Evolutionary conservation across 2,329 filamentous ascomycete species (phyloP).

Genomic region (Grosmannia clavigera): DNA sequence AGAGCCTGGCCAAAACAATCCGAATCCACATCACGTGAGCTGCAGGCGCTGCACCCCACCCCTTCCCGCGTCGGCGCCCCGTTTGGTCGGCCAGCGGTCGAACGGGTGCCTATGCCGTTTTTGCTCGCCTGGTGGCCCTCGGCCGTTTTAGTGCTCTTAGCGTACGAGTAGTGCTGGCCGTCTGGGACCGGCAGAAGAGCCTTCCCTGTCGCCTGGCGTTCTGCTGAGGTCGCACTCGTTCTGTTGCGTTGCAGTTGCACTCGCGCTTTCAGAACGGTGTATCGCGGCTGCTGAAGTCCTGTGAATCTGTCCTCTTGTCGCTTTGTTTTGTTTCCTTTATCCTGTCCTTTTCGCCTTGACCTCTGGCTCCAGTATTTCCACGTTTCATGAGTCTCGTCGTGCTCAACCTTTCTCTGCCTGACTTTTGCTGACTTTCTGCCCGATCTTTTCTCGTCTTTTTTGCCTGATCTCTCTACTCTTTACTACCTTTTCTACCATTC

Average conservation of each 20-base stretch:
- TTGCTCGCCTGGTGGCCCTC: constrained; percentile 2
- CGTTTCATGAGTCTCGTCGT: too few species aligned
- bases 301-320: too few species aligned
- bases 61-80: constrained; percentile 9
- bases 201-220: neutral
- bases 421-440: neutral
- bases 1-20: neutral
- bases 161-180: neutral
- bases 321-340: too few species aligned
- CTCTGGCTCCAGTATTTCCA: too few species aligned
- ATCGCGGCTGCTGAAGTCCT: too few species aligned
- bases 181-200: neutral
- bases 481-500: neutral
- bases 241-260: too few species aligned
- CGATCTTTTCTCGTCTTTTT: neutral
- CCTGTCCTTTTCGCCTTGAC: too few species aligned
- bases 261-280: too few species aligned
- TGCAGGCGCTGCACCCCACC: constrained; percentile 10
- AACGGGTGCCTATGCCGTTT: constrained; percentile 12
- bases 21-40: constrained; percentile 10
- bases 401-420: too few species aligned
- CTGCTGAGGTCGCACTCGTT: neutral
- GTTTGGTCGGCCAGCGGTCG: constrained; percentile 8
- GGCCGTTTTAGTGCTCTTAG: constrained; percentile 5
- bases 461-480: neutral